These are phyloP conservation scores for Aspergillus awamori DNA, from an alignment of 2,329 filamentous ascomycete species.

Conservation along the genomic window DNA sequence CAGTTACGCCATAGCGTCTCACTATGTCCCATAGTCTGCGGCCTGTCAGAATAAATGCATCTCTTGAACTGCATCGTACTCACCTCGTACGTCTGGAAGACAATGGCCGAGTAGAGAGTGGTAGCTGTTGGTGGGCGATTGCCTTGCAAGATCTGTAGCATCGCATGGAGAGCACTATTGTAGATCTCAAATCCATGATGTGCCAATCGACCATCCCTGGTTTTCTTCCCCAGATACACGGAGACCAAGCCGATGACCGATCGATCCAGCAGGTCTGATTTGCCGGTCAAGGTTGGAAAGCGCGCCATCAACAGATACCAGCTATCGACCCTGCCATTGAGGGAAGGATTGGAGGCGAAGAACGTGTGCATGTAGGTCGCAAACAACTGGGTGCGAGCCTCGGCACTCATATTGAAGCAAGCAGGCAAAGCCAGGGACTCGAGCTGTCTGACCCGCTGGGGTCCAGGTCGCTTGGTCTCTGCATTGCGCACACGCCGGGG, in stretches of 20 bases:
- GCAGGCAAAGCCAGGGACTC: not conserved
- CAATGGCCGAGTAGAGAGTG: not conserved
- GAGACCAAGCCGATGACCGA: not conserved
- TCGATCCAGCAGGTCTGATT: not conserved
- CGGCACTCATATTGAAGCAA: not conserved
- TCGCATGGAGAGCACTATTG: not conserved
- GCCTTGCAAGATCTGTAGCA: not conserved
- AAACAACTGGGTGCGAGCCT: slow-evolving; percentile 14
- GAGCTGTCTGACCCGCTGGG: not conserved
- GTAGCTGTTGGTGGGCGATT: not conserved
- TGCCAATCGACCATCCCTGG: not conserved
- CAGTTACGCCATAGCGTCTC: not conserved
- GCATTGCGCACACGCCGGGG: not conserved
- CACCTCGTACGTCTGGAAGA: slow-evolving; percentile 2
- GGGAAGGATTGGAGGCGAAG: not conserved
- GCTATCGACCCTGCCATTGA: not conserved
- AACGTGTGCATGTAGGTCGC: not conserved
- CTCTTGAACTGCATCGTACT: not conserved
- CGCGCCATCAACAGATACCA: slow-evolving; percentile 1
- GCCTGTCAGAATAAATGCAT: not conserved
- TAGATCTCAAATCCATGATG: not conserved
- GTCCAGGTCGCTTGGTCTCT: not conserved
- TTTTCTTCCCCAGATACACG: not conserved
- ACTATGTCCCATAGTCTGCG: not conserved
- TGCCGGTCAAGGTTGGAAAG: not conserved